Evolutionary conservation across 1,284 basidiomycete species (phyloP), one percentile per base, ranked within the genome.

Genomic region (Tylopilus sp.): DNA sequence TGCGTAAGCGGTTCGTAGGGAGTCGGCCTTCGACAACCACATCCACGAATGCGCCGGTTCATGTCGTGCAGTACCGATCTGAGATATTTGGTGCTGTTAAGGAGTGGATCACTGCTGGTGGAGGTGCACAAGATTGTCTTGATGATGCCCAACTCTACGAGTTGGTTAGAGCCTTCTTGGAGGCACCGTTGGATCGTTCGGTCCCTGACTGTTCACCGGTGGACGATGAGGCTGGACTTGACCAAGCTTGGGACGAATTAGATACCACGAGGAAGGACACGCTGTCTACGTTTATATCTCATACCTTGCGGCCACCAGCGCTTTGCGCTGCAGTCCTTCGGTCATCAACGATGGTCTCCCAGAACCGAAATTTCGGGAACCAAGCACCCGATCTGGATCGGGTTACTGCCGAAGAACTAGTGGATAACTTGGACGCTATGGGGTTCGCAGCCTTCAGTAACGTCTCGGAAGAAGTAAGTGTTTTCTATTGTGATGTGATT

Each of bases 341-440:
- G 72, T 58, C 77, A 62, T 57, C 72, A 71, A 56, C 70, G 69
- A 49, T 68, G 41, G 69, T 72, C 49, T 62, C 77, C 6, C 80
- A 81, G 53, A 63, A 71, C 22, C 80, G 81, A 53, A 84, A 80
- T 65, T 83, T 87, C 64, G 85, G 85, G 62, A 82, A 85, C 53
- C 86, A 90, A 33, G 81, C 87, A 24, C 91, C 91, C 3, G 87
- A 91, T 72, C 77, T 94, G 36, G 92, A 94, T 74, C 82, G 82
- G n/a, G 79, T 90, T 63, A 82, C 84, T 57, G 83, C 90, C 0
- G 91, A 91, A 67, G 87, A 89, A 54, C 83, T 95, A 49, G 91
- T 94, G 29, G 88, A 89, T 64, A 90, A 88, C 69, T 69, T 95
- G 65, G 91, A 95, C 70, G 86, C 89, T 1, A 92, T 94, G 88